Evolutionary conservation across 495 filamentous ascomycete genomes (phyloP).

Genomic region (Antarctomyces pellizariae): DNA sequence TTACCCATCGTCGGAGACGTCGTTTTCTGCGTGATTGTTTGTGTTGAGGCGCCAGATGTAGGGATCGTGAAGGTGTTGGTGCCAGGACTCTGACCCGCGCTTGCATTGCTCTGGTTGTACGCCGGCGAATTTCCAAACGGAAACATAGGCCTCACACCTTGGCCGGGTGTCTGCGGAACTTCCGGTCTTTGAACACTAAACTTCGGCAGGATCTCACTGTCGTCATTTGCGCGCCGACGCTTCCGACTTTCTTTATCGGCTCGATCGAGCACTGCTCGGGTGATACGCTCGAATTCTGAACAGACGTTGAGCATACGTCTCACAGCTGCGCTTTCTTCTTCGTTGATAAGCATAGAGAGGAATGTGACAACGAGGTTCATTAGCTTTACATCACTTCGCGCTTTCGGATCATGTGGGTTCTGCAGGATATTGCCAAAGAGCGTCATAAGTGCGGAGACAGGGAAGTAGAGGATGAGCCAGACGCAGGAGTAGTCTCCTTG

Average conservation of each 20-base stretch:
- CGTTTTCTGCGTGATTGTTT: too few species aligned
- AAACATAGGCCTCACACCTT: too few species aligned
- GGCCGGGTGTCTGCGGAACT: too few species aligned
- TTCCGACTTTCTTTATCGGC: constrained; percentile 71
- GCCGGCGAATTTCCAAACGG: too few species aligned
- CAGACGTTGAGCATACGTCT: constrained; percentile 84
- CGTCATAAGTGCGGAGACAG: constrained; percentile 84
- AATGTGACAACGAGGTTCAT: constrained; percentile 90
- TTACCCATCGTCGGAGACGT: too few species aligned
- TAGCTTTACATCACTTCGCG: constrained; percentile 65
- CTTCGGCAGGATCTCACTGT: background rate
- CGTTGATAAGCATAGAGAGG: constrained; percentile 40
- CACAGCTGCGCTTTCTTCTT: constrained; percentile 67
- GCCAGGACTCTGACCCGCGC: too few species aligned
- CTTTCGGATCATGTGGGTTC: constrained; percentile 75
- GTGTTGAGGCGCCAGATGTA: too few species aligned
- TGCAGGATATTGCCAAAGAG: constrained; percentile 94
- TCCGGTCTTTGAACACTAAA: too few species aligned
- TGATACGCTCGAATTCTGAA: constrained; percentile 86
- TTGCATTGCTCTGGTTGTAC: too few species aligned
- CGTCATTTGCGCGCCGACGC: constrained; percentile 37
- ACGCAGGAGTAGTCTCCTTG: constrained; percentile 88
- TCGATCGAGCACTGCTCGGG: constrained; percentile 76
- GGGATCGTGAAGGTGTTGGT: too few species aligned
- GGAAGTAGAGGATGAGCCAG: constrained; percentile 94